phyloP scores from a whole-genome alignment of 306 rosid species.

The Hippophae gyantsensis region DNA sequence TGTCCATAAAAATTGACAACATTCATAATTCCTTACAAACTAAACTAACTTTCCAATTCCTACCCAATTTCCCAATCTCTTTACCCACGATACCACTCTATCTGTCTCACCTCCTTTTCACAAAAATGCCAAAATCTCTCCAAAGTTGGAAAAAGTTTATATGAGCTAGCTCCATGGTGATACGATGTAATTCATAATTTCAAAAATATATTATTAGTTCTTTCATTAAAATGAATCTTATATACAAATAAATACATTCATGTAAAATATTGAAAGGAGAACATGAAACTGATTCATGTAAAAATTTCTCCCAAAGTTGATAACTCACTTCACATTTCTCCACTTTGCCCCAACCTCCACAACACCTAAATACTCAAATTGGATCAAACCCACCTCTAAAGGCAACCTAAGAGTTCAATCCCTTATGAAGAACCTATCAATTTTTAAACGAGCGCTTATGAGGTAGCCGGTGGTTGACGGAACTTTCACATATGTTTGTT shows the following conservation, averaged over 20 bases:
- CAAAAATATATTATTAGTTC: no score
- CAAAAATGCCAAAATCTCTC: background rate
- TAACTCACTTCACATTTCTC: background rate
- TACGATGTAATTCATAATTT: no score
- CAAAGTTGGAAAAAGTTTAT: no score
- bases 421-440: slow-evolving; percentile 44
- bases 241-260: no score
- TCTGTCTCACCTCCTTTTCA: background rate
- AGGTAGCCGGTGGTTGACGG: slow-evolving; percentile 87
- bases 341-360: slow-evolving; percentile 21
- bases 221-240: no score
- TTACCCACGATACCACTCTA: slow-evolving; percentile 36
- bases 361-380: slow-evolving; percentile 12
- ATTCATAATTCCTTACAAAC: background rate
- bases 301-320: background rate
- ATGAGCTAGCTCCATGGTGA: no score
- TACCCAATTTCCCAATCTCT: slow-evolving; percentile 25
- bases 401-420: slow-evolving; percentile 27
- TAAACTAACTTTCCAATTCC: slow-evolving; percentile 11
- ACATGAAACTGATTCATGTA: no score
- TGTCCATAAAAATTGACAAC: no score
- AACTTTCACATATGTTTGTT: slow-evolving; percentile 87
- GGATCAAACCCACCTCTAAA: slow-evolving; percentile 24
- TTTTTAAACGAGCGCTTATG: slow-evolving; percentile 76
- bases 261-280: no score